A percentile compares a stretch with the other conserved stretches of the same genome.
Conservation (phyloP, 2,329 filamentous ascomycete genomes). For the Cladosporium phlei region DNA sequence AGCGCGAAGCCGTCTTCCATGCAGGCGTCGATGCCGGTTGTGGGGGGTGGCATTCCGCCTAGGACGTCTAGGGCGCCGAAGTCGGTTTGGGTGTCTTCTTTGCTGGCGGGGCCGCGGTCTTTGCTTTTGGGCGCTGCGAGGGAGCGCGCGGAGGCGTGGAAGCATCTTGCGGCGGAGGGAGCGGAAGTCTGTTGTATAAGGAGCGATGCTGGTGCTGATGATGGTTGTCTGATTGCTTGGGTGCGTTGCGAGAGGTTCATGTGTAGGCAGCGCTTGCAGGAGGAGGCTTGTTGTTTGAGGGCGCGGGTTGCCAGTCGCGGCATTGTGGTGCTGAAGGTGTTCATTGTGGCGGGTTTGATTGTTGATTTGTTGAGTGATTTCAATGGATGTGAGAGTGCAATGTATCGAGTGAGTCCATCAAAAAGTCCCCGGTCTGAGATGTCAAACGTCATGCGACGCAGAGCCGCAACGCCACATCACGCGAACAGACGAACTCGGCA, state of each 20-base stretch:
- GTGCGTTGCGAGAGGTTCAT: constrained; percentile 10
- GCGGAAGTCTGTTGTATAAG: neutral
- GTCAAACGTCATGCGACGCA: constrained; percentile 3
- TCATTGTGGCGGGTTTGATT: too few relatives aligned
- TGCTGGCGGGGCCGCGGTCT: constrained; percentile 57
- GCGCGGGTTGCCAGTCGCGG: constrained; percentile 7
- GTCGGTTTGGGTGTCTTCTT: constrained; percentile 63
- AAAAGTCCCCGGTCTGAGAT: neutral
- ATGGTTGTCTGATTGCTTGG: constrained; percentile 1
- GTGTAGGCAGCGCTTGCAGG: constrained; percentile 15
- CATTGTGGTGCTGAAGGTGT: neutral
- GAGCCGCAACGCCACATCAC: constrained; percentile 6
- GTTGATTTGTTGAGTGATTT: neutral
- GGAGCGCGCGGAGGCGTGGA: constrained; percentile 5
- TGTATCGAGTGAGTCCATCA: neutral
- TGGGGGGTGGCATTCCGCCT: constrained; percentile 66
- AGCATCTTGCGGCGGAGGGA: neutral
- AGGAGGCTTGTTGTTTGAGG: constrained; percentile 4
- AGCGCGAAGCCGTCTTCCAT: constrained; percentile 79
- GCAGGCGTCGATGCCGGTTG: constrained; percentile 79
- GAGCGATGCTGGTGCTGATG: neutral
- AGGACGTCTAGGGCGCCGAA: constrained; percentile 76
- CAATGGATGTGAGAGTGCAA: neutral
- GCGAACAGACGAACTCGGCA: neutral
- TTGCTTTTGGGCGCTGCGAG: constrained; percentile 39